Percentiles rank a stretch among this genome's conserved stretches.
phyloP scores from a whole-genome alignment of 179 eudicot species.

The Camellia oleifera region DNA sequence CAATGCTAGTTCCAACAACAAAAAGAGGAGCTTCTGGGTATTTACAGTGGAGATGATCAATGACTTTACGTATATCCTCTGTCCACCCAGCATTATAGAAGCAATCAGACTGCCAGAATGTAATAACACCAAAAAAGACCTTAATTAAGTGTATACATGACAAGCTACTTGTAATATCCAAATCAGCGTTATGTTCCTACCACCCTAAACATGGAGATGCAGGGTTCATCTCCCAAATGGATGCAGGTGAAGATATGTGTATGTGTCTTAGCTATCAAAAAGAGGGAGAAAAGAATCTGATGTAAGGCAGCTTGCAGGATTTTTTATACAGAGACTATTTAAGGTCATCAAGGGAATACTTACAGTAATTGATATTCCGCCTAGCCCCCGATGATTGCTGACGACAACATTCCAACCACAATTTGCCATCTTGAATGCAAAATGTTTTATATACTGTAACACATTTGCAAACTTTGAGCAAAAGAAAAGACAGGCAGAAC shows the following conservation, averaged over 20 bases:
- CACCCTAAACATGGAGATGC: neutral
- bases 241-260: neutral
- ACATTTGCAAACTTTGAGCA: conserved; percentile 8
- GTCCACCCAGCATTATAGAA: conserved; percentile 92
- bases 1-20: conserved; percentile 90
- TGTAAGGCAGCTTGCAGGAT: too few relatives aligned
- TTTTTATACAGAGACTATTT: too few relatives aligned
- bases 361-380: conserved; percentile 91
- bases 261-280: neutral
- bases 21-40: conserved; percentile 76
- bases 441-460: conserved; percentile 78
- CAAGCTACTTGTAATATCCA: neutral
- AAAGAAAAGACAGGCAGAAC: neutral
- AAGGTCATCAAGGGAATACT: conserved; percentile 26
- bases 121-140: conserved; percentile 4
- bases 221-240: neutral
- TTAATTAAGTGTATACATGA: neutral
- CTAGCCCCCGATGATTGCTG: conserved; percentile 94
- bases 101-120: conserved; percentile 75
- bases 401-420: conserved; percentile 88
- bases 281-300: neutral
- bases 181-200: neutral
- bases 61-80: conserved; percentile 67
- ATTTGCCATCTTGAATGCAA: conserved; percentile 72
- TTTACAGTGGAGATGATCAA: conserved; percentile 56